Conservation (phyloP, 2,329 filamentous ascomycete species). For the Talaromyces sp. region DNA sequence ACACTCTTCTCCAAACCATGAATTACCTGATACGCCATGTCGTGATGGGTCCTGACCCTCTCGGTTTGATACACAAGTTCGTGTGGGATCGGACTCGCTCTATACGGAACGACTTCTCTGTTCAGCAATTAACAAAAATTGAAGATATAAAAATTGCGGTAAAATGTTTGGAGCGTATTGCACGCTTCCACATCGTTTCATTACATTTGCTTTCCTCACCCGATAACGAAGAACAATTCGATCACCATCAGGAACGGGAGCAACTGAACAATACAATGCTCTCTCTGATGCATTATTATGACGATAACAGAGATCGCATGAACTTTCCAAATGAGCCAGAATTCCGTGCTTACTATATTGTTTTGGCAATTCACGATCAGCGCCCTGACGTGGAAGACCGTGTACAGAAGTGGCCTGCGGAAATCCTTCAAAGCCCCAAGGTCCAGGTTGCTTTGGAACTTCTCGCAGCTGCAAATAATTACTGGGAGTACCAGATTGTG, state of each 20-base stretch:
- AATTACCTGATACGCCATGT: conserved; percentile 51
- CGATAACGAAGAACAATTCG: conserved; percentile 52
- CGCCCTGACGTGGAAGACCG: conserved; percentile 56
- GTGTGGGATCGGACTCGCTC: conserved; percentile 64
- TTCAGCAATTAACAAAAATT: conserved; percentile 57
- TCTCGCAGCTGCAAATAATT: conserved; percentile 54
- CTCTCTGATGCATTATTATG: conserved; percentile 60
- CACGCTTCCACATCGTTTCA: conserved; percentile 61
- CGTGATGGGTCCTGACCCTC: conserved; percentile 48
- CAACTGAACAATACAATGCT: conserved; percentile 62
- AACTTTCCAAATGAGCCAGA: conserved; percentile 59
- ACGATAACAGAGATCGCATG: conserved; percentile 51
- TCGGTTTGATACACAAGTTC: conserved; percentile 58
- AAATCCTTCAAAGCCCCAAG: conserved; percentile 49
- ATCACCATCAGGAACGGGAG: conserved; percentile 59
- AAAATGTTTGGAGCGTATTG: conserved; percentile 60
- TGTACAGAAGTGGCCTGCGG: conserved; percentile 53
- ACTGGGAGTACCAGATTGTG: conserved; percentile 50
- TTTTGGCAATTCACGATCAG: conserved; percentile 53
- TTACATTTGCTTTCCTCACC: conserved; percentile 57
- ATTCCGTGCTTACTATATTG: conserved; percentile 61
- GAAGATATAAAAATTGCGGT: conserved; percentile 57
- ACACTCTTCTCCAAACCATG: conserved; percentile 44
- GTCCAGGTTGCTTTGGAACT: conserved; percentile 57
- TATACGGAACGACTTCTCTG: conserved; percentile 63